Conservation (phyloP, 106 monocot species). For the Acorus gramineus region DNA sequence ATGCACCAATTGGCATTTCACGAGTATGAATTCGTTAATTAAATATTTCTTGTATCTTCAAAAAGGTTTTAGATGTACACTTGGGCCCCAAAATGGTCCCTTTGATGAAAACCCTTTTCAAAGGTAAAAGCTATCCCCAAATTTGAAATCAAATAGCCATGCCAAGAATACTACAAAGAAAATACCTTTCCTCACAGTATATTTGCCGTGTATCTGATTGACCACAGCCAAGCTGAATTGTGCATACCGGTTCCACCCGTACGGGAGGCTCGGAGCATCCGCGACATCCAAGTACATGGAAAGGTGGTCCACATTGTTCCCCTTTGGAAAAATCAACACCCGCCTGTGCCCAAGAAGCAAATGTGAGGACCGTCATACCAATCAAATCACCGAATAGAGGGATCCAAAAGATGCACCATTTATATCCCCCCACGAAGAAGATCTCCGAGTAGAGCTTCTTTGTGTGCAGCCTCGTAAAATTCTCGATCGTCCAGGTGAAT, state of each 20-base stretch:
- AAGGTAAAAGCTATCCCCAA: too few species aligned
- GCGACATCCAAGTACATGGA: conserved; percentile 79
- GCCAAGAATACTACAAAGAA: too few species aligned
- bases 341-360: conserved; percentile 24
- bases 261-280: conserved; percentile 39
- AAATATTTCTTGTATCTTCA: too few species aligned
- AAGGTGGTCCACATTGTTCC: conserved; percentile 61
- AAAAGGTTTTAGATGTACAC: too few species aligned
- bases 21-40: too few species aligned
- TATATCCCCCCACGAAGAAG: conserved; percentile 75
- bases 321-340: conserved; percentile 64
- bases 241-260: conserved; percentile 66
- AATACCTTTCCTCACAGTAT: conserved; percentile 53
- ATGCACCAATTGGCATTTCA: too few species aligned
- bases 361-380: not conserved
- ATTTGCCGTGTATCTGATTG: conserved; percentile 48
- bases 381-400: not conserved
- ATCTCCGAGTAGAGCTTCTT: conserved; percentile 92
- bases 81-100: too few species aligned
- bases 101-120: too few species aligned
- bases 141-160: too few species aligned
- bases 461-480: conserved; percentile 71
- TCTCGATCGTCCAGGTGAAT: conserved; percentile 91
- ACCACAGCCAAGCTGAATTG: conserved; percentile 56
- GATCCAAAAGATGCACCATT: conserved; percentile 37